phyloP scores from a whole-genome alignment of 306 rosid genomes.

The Sphenostylis stenocarpa region DNA sequence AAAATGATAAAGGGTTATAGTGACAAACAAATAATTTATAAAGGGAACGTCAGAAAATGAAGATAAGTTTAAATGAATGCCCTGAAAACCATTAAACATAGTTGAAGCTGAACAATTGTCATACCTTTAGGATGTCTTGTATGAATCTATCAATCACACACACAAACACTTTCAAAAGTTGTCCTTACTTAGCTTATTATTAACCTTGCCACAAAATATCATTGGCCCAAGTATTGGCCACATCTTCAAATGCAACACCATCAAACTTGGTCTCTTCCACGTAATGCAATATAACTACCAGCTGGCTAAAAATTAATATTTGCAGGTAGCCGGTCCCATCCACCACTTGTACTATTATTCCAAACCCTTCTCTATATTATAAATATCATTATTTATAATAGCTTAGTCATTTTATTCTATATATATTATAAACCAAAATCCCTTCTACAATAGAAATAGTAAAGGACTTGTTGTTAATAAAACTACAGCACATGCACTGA shows the following conservation, averaged over 20 bases:
- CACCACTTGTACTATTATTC: neutral
- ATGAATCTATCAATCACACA: neutral
- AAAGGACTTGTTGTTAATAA: too few relatives aligned
- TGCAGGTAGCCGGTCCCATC: neutral
- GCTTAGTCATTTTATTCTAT: neutral
- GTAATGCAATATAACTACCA: neutral
- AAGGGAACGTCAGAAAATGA: neutral
- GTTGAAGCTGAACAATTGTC: slow-evolving; percentile 1
- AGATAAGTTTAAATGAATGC: neutral
- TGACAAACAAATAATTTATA: neutral
- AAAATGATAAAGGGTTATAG: too few relatives aligned
- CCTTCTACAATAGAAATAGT: neutral
- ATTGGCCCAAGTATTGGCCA: slow-evolving; percentile 24
- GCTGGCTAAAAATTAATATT: neutral
- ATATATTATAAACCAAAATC: neutral
- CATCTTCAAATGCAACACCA: slow-evolving; percentile 27
- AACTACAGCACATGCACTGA: neutral
- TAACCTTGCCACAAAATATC: slow-evolving; percentile 28
- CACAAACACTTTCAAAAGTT: slow-evolving; percentile 22
- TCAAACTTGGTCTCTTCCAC: neutral
- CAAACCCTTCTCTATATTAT: neutral
- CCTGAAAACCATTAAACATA: neutral
- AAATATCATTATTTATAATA: neutral
- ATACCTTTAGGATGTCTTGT: neutral
- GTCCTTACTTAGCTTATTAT: neutral